Base-by-base conservation (phyloP, 768 basidiomycete genomes). In the Sporobolomyces roseus region DNA sequence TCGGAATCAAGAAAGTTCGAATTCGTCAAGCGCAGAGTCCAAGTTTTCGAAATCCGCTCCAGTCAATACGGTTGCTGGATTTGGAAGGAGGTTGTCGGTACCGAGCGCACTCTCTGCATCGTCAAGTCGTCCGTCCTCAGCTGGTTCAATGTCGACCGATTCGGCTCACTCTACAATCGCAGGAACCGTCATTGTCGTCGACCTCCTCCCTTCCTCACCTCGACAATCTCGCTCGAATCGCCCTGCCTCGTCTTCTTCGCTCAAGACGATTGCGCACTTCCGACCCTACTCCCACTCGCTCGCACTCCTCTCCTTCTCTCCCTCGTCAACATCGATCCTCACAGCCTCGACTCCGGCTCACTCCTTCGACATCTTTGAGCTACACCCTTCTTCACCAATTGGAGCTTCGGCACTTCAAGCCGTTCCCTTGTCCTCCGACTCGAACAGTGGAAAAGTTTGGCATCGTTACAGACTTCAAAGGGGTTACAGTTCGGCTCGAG, bases 281-380 rank as follows among this genome's bases (percentile, higher is more conserved):
- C 61, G 67, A 9, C 73, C 73, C 5, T 74, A 67, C 46, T n/a
- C 27, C 3, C 61, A 64, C 43, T 35, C 61, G 1, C 6, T 75
- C 66, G 68, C 73, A 4, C 66, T 71, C 25, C 14, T 75, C 23
- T 75, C 75, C 14, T 55, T 75, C 61, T 56, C 71, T n/a, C 73
- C 75, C 0, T 63, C 68, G 9, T 61, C 65, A 0, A 61, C 71
- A 0, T 29, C 21, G 19, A 12, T 75, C 27, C 69, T 75, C 38
- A 70, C 66, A 21, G 32, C 68, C 3, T 62, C 73, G 2, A 50
- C 61, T 13, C 35, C 70, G 7, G 68, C 61, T 0, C 73, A 75
- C 32, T 35, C 50, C 19, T 75, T 74, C 62, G 70, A 75, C 61
- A 56, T 75, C 23, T 75, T 75, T 38, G 75, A 75, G 53, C 54